Base-by-base conservation (phyloP, 208 protist species). In the Leishmania tropica region DNA sequence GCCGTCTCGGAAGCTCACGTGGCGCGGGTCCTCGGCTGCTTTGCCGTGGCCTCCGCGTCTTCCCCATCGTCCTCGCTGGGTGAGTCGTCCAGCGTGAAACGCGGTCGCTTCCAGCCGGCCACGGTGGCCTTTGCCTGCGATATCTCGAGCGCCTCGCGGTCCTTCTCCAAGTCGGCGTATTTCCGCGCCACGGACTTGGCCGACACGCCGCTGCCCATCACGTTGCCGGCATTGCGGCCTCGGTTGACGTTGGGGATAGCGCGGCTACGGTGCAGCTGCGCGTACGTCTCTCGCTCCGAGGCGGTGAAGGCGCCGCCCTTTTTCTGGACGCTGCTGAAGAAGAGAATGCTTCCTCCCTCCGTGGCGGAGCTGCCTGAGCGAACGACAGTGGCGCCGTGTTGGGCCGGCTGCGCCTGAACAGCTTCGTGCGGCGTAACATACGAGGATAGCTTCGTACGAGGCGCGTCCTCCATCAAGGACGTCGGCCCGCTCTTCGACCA, bases 321-420 rank as follows among this genome's bases (percentile, higher is more conserved):
- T 76, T 93, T 90, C 80, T 96, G 92, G 31, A 97, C 91, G 77
- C 92, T 96, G 78, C 90, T 95, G 87, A 92, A 97, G 73, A 97
- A 97, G 17, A 93, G 80, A 47, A 96, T 89, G 40, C 81, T 94
- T 78, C 90, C 93, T 48, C 84, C 80, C 67, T 86, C 85, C 1
- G 84, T 87, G 11, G 86, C 79, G 15, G 87, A 77, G 65, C 80
- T 84, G 79, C 90, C 87, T 37, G 90, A 89, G 74, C 91, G 89
- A 79, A 97, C 94, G 24, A 95, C 87, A n/a, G 89, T 74, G 37
- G 90, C 92, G 28, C 89, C 88, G 78, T 97, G 92, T 64, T 95
- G 91, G 11, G 90, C 92, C 5, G 87, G 76, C 79, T 96, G 89
- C 42, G 79, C 71, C 81, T 92, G 91, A 31, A 88, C 80, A 3